These are phyloP conservation scores for Penicillium sp. DNA, from an alignment of 2,329 filamentous ascomycete genomes.

Conservation along the genomic window DNA sequence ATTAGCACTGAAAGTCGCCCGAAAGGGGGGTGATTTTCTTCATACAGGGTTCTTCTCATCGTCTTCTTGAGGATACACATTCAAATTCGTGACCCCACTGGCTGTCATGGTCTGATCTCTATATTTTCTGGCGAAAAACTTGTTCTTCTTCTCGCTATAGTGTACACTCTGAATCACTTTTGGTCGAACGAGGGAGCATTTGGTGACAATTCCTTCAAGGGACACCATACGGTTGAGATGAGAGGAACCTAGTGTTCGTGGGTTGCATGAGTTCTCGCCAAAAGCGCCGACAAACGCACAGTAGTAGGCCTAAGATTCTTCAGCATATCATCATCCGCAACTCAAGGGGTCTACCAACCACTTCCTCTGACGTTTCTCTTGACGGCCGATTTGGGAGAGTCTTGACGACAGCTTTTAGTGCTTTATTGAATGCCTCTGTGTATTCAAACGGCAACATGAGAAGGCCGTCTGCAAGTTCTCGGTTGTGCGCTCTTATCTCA, in stretches of 20 bases:
- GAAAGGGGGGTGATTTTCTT: neutral
- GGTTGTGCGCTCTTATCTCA: conserved; percentile 82
- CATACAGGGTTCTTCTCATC: conserved; percentile 78
- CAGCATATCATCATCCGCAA: neutral
- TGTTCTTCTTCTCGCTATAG: conserved; percentile 81
- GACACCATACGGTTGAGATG: conserved; percentile 97
- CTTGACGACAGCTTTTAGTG: conserved; percentile 82
- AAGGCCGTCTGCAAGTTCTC: conserved; percentile 72
- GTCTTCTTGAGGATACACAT: conserved; percentile 91
- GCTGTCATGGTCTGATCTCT: conserved; percentile 94
- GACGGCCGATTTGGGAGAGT: conserved; percentile 71
- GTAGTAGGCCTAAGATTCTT: conserved; percentile 61
- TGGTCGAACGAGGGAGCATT: conserved; percentile 89
- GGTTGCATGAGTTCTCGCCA: conserved; percentile 90
- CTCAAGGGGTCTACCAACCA: conserved; percentile 41
- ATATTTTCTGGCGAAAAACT: conserved; percentile 87
- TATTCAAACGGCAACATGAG: conserved; percentile 86
- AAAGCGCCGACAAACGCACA: conserved; percentile 97
- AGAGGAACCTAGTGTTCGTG: conserved; percentile 80
- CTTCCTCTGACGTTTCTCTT: conserved; percentile 72
- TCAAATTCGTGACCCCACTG: conserved; percentile 80
- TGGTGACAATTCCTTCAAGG: conserved; percentile 93
- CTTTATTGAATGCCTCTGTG: conserved; percentile 80
- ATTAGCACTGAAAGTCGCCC: conserved; percentile 2
- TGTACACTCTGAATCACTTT: conserved; percentile 99